A percentile compares a stretch with the other conserved stretches of the same genome.
These are phyloP conservation scores for Aschersonia sp. DNA, from an alignment of 2,329 filamentous ascomycete genomes.

Conservation along the genomic window DNA sequence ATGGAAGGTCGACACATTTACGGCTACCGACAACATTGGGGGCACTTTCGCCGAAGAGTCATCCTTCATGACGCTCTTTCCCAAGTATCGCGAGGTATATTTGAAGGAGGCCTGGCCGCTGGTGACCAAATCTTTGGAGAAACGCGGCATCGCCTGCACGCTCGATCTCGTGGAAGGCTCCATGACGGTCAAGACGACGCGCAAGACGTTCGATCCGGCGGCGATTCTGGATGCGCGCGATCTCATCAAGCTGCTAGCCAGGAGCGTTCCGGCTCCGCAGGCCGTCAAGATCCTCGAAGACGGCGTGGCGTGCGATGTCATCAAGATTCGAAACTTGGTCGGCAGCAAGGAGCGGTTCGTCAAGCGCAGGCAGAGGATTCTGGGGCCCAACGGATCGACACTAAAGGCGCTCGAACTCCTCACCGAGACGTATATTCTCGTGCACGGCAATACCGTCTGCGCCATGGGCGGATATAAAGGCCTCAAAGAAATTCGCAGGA, in stretches of 20 bases:
- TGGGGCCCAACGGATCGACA: slow-evolving; percentile 83
- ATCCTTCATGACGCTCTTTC: slow-evolving; percentile 76
- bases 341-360: slow-evolving; percentile 92
- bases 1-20: slow-evolving; percentile 86
- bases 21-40: slow-evolving; percentile 66
- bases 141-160: slow-evolving; percentile 76
- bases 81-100: slow-evolving; percentile 93
- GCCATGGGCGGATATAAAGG: slow-evolving; percentile 89
- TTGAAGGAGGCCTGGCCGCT: slow-evolving; percentile 87
- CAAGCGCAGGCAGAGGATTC: slow-evolving; percentile 82
- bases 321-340: slow-evolving; percentile 86
- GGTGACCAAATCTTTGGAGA: slow-evolving; percentile 75
- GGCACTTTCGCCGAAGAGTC: slow-evolving; percentile 90
- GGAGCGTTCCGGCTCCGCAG: slow-evolving; percentile 85
- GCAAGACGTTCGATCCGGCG: slow-evolving; percentile 83
- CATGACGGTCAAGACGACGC: slow-evolving; percentile 93
- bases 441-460: slow-evolving; percentile 91
- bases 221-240: slow-evolving; percentile 89
- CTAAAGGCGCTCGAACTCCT: slow-evolving; percentile 88
- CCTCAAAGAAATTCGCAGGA: slow-evolving; percentile 77
- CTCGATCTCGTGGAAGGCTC: slow-evolving; percentile 90
- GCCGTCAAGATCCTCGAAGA: slow-evolving; percentile 92
- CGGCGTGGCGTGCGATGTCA: slow-evolving; percentile 80
- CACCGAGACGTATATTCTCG: slow-evolving; percentile 82
- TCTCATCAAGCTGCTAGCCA: slow-evolving; percentile 80